These are phyloP conservation scores for Peronospora destructor DNA, from an alignment of 352 stramenopile species.

Conservation along the genomic window DNA sequence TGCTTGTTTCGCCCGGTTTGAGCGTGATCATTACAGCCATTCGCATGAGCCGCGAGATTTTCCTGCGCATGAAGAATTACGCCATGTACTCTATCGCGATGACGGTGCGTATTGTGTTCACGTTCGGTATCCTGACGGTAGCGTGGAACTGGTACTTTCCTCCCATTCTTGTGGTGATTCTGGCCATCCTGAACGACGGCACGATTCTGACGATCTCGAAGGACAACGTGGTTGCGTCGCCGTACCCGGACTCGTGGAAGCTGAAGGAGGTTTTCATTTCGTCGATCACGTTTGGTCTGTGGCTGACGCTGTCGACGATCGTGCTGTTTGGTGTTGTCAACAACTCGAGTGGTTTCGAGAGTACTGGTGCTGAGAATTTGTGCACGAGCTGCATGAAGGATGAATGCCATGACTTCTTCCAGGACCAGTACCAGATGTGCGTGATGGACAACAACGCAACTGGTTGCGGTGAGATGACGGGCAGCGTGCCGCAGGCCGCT, in stretches of 20 bases:
- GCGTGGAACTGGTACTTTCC: slow-evolving; percentile 86
- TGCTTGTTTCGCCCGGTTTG: slow-evolving; percentile 83
- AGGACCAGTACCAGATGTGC: slow-evolving; percentile 44
- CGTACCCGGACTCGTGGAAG: slow-evolving; percentile 63
- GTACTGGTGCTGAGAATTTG: slow-evolving; percentile 49
- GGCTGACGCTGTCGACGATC: slow-evolving; percentile 56
- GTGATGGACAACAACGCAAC: slow-evolving; percentile 39
- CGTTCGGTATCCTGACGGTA: slow-evolving; percentile 83
- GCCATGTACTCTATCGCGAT: slow-evolving; percentile 89
- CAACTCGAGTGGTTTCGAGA: slow-evolving; percentile 52
- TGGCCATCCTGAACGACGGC: slow-evolving; percentile 88
- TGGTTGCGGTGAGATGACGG: slow-evolving; percentile 56
- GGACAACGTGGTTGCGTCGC: slow-evolving; percentile 62
- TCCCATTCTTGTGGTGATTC: slow-evolving; percentile 82
- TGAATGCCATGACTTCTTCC: slow-evolving; percentile 57
- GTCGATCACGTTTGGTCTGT: slow-evolving; percentile 61
- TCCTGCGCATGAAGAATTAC: slow-evolving; percentile 89
- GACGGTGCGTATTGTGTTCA: slow-evolving; percentile 85
- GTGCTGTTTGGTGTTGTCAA: slow-evolving; percentile 55
- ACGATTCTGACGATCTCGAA: slow-evolving; percentile 79
- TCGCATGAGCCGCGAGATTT: slow-evolving; percentile 83
- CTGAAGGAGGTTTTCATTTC: slow-evolving; percentile 63
- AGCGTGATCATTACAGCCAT: slow-evolving; percentile 87
- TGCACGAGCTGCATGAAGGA: slow-evolving; percentile 53
- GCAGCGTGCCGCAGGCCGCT: slow-evolving; percentile 35